Evolutionary conservation across 345 rosid species (phyloP).

Genomic region (Rhizophora mangle): DNA sequence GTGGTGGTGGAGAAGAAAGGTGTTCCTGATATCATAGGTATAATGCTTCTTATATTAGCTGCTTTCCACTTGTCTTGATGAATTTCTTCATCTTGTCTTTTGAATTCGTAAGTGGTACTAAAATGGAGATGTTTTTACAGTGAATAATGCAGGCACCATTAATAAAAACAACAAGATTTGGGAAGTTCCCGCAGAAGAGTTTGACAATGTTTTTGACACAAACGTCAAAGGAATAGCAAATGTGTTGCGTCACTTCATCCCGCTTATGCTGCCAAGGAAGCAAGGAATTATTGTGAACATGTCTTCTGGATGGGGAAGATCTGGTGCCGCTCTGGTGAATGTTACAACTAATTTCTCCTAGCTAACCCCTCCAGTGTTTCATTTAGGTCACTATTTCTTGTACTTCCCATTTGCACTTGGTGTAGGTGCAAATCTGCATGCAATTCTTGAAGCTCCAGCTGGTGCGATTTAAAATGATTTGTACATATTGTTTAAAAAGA

Average conservation of each 20-base stretch:
- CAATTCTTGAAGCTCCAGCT: neutral
- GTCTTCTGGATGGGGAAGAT: slow-evolving; percentile 99
- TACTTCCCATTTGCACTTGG: neutral
- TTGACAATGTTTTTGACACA: slow-evolving; percentile 83
- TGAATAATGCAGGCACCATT: slow-evolving; percentile 91
- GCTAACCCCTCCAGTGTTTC: neutral
- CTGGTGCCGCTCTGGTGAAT: slow-evolving; percentile 91
- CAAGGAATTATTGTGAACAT: slow-evolving; percentile 81
- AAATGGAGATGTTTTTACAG: slow-evolving; percentile 28
- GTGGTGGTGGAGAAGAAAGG: slow-evolving; percentile 74
- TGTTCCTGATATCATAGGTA: slow-evolving; percentile 86
- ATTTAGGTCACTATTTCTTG: neutral
- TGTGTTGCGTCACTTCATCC: slow-evolving; percentile 85
- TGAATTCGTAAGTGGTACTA: too few relatives aligned
- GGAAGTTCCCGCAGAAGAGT: slow-evolving; percentile 91
- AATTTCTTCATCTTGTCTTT: too few relatives aligned
- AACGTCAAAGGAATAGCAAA: slow-evolving; percentile 83
- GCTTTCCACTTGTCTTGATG: too few relatives aligned
- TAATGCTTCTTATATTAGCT: neutral
- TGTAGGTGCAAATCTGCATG: neutral
- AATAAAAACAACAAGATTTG: slow-evolving; percentile 86
- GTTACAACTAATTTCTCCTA: neutral
- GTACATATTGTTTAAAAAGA: neutral
- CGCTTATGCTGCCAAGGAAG: slow-evolving; percentile 70
- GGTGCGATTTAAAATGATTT: neutral